These are phyloP conservation scores for Arabidopsis suecica DNA, from an alignment of 345 rosid genomes.

Conservation along the genomic window DNA sequence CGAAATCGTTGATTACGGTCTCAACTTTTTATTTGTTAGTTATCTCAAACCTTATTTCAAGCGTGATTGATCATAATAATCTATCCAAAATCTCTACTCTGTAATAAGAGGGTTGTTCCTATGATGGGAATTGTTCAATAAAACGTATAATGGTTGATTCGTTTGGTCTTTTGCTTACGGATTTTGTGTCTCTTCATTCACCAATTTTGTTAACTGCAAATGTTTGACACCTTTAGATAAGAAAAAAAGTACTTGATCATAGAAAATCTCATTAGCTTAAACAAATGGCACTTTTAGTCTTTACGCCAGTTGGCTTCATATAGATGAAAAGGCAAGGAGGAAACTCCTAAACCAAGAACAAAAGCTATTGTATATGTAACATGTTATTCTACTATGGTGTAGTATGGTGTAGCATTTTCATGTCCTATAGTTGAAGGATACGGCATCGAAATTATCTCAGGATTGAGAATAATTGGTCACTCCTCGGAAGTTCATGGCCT, in stretches of 20 bases:
- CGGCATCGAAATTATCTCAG: too few species aligned
- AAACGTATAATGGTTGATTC: background rate
- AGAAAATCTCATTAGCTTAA: background rate
- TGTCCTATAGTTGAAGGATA: background rate
- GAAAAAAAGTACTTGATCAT: background rate
- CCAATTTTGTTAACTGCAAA: background rate
- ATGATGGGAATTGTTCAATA: background rate
- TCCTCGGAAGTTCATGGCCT: too few species aligned
- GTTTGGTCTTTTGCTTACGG: background rate
- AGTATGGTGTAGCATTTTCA: background rate
- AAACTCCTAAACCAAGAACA: background rate
- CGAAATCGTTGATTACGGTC: slow-evolving; percentile 1
- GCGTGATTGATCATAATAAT: slow-evolving; percentile 11
- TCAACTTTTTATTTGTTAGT: background rate
- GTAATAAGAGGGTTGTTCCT: background rate
- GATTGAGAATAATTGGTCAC: too few species aligned
- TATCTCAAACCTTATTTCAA: slow-evolving; percentile 29
- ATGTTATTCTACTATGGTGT: too few species aligned
- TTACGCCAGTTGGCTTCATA: background rate
- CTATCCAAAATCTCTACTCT: background rate
- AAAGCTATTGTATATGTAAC: too few species aligned
- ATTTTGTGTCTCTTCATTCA: background rate
- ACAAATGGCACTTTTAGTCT: background rate
- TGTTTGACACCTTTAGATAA: background rate
- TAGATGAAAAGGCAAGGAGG: background rate